A percentile compares a stretch with the other conserved stretches of the same genome.
Conservation (phyloP, 306 rosid genomes). For the Luffa aegyptiaca region DNA sequence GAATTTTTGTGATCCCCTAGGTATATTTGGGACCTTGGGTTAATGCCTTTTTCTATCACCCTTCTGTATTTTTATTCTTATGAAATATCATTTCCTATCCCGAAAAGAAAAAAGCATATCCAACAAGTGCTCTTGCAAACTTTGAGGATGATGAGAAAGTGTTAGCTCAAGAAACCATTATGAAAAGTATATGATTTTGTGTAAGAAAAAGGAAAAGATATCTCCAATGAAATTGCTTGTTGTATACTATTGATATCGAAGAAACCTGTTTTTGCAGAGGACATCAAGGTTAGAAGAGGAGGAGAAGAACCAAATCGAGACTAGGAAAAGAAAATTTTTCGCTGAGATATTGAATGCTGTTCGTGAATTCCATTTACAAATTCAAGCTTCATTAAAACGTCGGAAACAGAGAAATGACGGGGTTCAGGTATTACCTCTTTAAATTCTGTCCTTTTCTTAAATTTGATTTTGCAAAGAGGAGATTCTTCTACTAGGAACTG, state of each 20-base stretch:
- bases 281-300: constrained; percentile 80
- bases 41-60: neutral
- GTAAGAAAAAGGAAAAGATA: neutral
- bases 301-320: constrained; percentile 74
- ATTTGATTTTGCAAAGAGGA: neutral
- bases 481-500: neutral
- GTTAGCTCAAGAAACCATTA: neutral
- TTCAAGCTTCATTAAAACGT: constrained; percentile 83
- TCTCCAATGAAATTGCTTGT: neutral
- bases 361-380: constrained; percentile 93
- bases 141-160: neutral
- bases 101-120: neutral
- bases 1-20: neutral
- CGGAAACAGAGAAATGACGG: constrained; percentile 90
- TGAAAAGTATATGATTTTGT: neutral
- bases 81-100: neutral
- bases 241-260: constrained; percentile 10
- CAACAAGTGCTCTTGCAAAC: neutral
- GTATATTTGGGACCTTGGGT: neutral
- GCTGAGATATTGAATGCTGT: constrained; percentile 81
- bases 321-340: constrained; percentile 84
- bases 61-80: neutral
- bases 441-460: constrained; percentile 8
- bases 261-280: constrained; percentile 57
- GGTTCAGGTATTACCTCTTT: constrained; percentile 43